Evolutionary conservation across 73 alveolate genomes (phyloP).

Genomic region (Paramecium sonneborni): DNA sequence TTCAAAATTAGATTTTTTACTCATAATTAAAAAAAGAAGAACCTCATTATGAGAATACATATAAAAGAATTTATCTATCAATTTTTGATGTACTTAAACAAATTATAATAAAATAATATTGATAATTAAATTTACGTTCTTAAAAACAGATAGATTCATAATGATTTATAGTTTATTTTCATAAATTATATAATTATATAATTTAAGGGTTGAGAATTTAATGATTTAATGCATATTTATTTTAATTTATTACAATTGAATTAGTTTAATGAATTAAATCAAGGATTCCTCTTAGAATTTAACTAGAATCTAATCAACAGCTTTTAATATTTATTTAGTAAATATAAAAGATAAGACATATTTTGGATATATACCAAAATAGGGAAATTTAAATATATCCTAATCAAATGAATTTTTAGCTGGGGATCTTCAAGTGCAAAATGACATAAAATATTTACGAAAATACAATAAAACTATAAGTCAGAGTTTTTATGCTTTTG

Average conservation of each 20-base stretch:
- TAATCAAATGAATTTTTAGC: background rate
- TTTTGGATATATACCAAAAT: background rate
- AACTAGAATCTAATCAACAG: background rate
- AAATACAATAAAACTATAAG: background rate
- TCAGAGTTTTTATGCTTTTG: background rate
- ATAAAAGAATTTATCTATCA: background rate
- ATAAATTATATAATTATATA: background rate
- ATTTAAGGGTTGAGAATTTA: background rate
- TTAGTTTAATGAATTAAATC: background rate
- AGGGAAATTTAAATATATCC: background rate
- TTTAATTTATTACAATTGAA: background rate
- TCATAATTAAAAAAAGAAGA: too few relatives aligned
- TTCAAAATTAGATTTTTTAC: too few relatives aligned
- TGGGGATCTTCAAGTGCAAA: background rate
- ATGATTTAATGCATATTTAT: background rate
- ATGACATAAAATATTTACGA: background rate
- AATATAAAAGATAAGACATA: background rate
- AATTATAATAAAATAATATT: too few relatives aligned
- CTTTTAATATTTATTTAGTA: background rate
- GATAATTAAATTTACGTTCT: too few relatives aligned
- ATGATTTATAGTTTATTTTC: too few relatives aligned
- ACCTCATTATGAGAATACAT: too few relatives aligned
- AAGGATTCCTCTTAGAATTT: background rate
- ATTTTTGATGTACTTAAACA: too few relatives aligned
- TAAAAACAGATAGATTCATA: background rate